A percentile compares a stretch with the other conserved stretches of the same genome.
Evolutionary conservation across 768 basidiomycete genomes (phyloP).

Genomic region (Terana coerulea): DNA sequence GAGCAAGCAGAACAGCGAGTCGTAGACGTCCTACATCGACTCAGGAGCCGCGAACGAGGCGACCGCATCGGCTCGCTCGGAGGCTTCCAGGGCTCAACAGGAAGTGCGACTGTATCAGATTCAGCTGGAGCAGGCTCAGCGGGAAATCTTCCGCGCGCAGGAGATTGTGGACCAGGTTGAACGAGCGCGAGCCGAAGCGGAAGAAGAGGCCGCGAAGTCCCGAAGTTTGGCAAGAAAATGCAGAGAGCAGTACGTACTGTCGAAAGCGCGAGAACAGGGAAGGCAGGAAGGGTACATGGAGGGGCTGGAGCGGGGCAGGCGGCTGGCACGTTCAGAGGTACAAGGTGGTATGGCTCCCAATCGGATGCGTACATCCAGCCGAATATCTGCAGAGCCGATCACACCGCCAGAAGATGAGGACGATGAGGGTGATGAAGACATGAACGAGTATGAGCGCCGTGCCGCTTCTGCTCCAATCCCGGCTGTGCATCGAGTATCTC

Average conservation of each 20-base stretch:
- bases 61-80: slow-evolving; percentile 49
- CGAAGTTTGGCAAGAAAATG: slow-evolving; percentile 50
- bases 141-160: slow-evolving; percentile 67
- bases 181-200: slow-evolving; percentile 52
- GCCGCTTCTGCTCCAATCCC: background rate
- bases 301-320: slow-evolving; percentile 47
- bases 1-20: slow-evolving; percentile 51
- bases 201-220: slow-evolving; percentile 56
- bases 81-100: slow-evolving; percentile 51
- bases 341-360: too few relatives aligned
- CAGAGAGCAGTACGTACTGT: slow-evolving; percentile 49
- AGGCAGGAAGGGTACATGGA: slow-evolving; percentile 55
- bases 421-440: background rate
- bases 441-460: background rate
- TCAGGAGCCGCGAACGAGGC: slow-evolving; percentile 59
- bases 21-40: slow-evolving; percentile 43
- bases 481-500: background rate
- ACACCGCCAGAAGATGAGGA: background rate
- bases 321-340: slow-evolving; percentile 32
- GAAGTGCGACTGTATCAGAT: slow-evolving; percentile 59
- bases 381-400: background rate
- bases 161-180: slow-evolving; percentile 59
- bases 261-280: slow-evolving; percentile 61
- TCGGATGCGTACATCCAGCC: background rate
- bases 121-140: slow-evolving; percentile 61